These are phyloP conservation scores for Talaromyces amestolkiae DNA, from an alignment of 2,329 filamentous ascomycete genomes.

Conservation along the genomic window DNA sequence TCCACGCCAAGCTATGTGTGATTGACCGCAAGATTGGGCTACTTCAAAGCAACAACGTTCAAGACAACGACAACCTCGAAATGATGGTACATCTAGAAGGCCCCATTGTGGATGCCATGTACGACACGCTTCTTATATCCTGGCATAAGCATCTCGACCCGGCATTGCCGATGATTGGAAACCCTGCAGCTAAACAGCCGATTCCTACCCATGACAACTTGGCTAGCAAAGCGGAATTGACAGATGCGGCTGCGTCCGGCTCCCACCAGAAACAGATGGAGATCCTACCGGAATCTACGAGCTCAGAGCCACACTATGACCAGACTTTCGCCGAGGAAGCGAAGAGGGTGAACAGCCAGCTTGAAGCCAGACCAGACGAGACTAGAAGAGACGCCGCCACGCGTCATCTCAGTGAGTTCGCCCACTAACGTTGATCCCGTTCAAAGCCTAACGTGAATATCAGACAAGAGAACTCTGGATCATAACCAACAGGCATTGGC, in stretches of 20 bases:
- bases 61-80: slow-evolving; percentile 73
- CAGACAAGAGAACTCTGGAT: slow-evolving; percentile 14
- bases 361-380: slow-evolving; percentile 53
- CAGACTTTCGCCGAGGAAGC: slow-evolving; percentile 60
- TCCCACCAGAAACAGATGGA: slow-evolving; percentile 21
- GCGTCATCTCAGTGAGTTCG: slow-evolving; percentile 57
- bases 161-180: slow-evolving; percentile 55
- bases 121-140: slow-evolving; percentile 70
- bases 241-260: not conserved
- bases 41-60: slow-evolving; percentile 75
- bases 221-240: not conserved
- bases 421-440: not conserved
- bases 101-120: slow-evolving; percentile 71
- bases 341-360: slow-evolving; percentile 57
- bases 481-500: not conserved
- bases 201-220: not conserved
- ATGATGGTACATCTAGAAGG: slow-evolving; percentile 78
- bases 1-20: slow-evolving; percentile 75
- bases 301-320: slow-evolving; percentile 64
- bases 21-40: slow-evolving; percentile 70
- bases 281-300: slow-evolving; percentile 55
- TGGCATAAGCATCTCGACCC: slow-evolving; percentile 66
- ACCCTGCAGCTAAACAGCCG: slow-evolving; percentile 43
- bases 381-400: slow-evolving; percentile 59
- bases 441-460: not conserved